Base-by-base conservation (phyloP, 2,329 filamentous ascomycete genomes). In the Alternaria sp. region DNA sequence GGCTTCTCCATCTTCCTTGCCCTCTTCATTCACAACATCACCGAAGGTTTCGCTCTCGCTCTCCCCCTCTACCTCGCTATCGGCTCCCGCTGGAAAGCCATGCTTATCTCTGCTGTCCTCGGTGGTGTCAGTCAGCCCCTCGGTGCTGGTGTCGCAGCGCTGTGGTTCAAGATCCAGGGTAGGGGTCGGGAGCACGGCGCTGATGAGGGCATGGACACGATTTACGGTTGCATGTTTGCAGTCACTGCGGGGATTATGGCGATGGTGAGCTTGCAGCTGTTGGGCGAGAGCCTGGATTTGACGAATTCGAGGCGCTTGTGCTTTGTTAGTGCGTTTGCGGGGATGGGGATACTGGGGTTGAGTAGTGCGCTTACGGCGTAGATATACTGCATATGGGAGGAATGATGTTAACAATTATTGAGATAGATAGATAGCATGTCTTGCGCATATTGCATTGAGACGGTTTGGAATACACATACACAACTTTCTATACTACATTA, bases 1-100 rank as follows among this genome's bases (percentile, higher is more conserved):
- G 96, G 96, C 19, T 89, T 97, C 80, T 91, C 92, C 56, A 93
- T 99, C 58, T 99, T 99, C 82, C 88, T 98, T 79, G 95, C 96
- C 0, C 87, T 99, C 8, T 97, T 97, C 77, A 95, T 99, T 62
- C 96, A 99, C 85, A 99, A 98, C 82, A 97, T 99, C 74, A 94
- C 93, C 26, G 96, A 99, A 82, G 96, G 96, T 2, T 98, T 98
- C 77, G 93, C 94, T 65, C 91, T 99, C 86, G 93, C 93, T 0
- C 83, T 99, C 1, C 96, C 96, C 0, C 85, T 99, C 0, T 99
- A 97, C 80, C 91, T 99, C 73, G 96, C 96, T 1, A 87, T 97
- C 30, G 87, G 90, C 65, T 95, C 90, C 62, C 90, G 93, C 49
- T 83, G 88, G 76, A 91, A 90, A 72, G 95, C 96, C 17, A 96